Percentiles rank a stretch among this genome's conserved stretches.
phyloP scores from a whole-genome alignment of 2,329 filamentous ascomycete genomes.

The Orbilia blumenaviensis region DNA sequence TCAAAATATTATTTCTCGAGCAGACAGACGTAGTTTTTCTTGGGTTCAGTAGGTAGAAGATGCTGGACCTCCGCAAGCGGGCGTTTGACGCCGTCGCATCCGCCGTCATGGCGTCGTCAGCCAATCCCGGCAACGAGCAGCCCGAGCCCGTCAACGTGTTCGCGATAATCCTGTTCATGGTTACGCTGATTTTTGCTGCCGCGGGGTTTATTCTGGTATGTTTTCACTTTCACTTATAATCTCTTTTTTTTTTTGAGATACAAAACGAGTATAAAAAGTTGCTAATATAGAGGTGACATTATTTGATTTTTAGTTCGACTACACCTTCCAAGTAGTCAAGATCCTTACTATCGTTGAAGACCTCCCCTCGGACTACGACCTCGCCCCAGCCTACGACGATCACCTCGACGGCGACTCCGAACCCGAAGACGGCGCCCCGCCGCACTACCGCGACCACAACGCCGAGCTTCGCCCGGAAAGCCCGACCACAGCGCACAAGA shows the following conservation, averaged over 20 bases:
- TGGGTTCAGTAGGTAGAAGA: not conserved
- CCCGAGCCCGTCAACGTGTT: constrained; percentile 48
- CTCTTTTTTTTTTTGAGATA: no score
- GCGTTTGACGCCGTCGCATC: constrained; percentile 29
- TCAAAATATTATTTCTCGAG: no score
- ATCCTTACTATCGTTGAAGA: constrained; percentile 73
- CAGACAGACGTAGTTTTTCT: no score
- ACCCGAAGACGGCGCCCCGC: constrained; percentile 58
- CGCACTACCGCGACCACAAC: constrained; percentile 54
- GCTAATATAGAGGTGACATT: not conserved
- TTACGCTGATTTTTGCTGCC: constrained; percentile 35
- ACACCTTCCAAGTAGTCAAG: constrained; percentile 64
- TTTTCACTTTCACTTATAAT: not conserved
- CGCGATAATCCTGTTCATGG: constrained; percentile 48
- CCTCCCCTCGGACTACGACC: constrained; percentile 66
- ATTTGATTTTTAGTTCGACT: constrained; percentile 55
- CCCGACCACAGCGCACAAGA: constrained; percentile 63
- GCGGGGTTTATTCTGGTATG: constrained; percentile 45
- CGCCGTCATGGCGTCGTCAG: constrained; percentile 30
- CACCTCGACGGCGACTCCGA: constrained; percentile 55
- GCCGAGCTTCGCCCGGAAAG: constrained; percentile 53
- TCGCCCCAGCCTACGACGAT: constrained; percentile 61
- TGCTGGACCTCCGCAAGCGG: constrained; percentile 39
- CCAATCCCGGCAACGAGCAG: constrained; percentile 23
- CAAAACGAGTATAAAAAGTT: no score